Conservation (phyloP, 2,329 filamentous ascomycete species). For the Aspergillus sp. region DNA sequence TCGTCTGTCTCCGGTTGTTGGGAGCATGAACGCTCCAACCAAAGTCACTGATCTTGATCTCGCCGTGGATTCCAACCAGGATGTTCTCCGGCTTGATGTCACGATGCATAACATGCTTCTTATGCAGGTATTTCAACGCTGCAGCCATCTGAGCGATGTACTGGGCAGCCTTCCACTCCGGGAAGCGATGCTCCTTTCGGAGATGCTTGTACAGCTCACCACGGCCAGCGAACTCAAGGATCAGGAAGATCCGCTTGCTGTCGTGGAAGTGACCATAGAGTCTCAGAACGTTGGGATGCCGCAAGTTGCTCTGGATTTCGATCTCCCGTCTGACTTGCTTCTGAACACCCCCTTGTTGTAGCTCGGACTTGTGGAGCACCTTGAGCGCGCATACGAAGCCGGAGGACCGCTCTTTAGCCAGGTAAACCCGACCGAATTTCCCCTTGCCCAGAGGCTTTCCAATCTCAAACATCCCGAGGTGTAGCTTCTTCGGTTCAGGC, state of each 20-base stretch:
- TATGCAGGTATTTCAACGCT: slow-evolving; percentile 84
- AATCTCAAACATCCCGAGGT: slow-evolving; percentile 93
- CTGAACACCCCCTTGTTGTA: slow-evolving; percentile 77
- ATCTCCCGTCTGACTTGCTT: slow-evolving; percentile 86
- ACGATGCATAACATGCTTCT: slow-evolving; percentile 95
- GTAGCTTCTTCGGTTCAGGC: slow-evolving; percentile 61
- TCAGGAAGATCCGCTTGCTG: slow-evolving; percentile 81
- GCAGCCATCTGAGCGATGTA: slow-evolving; percentile 91
- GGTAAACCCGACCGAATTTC: slow-evolving; percentile 83
- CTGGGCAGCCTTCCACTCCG: slow-evolving; percentile 81
- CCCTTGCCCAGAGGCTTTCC: slow-evolving; percentile 81
- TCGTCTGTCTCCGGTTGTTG: slow-evolving; percentile 87
- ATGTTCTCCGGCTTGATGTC: slow-evolving; percentile 99
- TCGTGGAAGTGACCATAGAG: slow-evolving; percentile 88
- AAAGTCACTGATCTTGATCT: slow-evolving; percentile 98
- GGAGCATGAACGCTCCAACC: slow-evolving; percentile 98
- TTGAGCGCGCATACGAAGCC: slow-evolving; percentile 85
- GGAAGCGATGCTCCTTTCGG: slow-evolving; percentile 72
- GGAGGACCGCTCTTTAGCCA: slow-evolving; percentile 73
- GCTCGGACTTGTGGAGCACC: slow-evolving; percentile 79
- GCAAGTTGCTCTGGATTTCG: slow-evolving; percentile 83
- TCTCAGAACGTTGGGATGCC: slow-evolving; percentile 80
- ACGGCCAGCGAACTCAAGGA: slow-evolving; percentile 81
- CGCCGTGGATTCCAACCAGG: slow-evolving; percentile 89
- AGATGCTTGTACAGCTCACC: slow-evolving; percentile 88